These are phyloP conservation scores for Pseudopithomyces maydicus DNA, from an alignment of 2,329 filamentous ascomycete species.

Conservation along the genomic window DNA sequence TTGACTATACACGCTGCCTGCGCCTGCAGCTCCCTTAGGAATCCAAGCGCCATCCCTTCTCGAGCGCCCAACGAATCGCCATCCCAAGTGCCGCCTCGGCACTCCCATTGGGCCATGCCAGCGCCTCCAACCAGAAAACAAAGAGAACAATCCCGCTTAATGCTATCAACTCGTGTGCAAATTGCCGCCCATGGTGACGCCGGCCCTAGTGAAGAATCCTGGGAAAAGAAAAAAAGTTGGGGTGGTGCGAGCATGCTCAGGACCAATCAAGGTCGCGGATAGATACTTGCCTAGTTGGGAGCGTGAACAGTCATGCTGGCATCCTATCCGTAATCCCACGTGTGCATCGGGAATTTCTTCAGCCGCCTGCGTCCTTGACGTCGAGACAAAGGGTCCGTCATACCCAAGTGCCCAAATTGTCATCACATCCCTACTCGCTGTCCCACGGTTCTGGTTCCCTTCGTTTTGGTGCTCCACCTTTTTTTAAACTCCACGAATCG, in stretches of 20 bases:
- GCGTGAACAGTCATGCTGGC: constrained; percentile 13
- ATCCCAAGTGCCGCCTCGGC: constrained; percentile 12
- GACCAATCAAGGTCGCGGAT: constrained; percentile 10
- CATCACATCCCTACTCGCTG: constrained; percentile 15
- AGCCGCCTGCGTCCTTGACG: constrained; percentile 14
- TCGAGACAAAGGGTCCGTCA: constrained; percentile 26
- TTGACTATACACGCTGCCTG: constrained; percentile 13
- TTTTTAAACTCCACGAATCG: constrained; percentile 21
- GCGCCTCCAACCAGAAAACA: constrained; percentile 27
- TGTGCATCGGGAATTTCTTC: constrained; percentile 24
- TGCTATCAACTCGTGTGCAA: constrained; percentile 7
- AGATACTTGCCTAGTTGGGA: constrained; percentile 22
- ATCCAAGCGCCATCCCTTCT: constrained; percentile 16
- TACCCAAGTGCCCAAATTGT: constrained; percentile 19
- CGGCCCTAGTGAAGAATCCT: not conserved
- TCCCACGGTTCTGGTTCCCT: constrained; percentile 14
- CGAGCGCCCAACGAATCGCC: constrained; percentile 10
- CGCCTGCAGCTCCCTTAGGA: constrained; percentile 13
- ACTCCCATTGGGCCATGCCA: constrained; percentile 31
- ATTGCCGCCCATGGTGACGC: constrained; percentile 20
- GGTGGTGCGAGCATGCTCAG: constrained; percentile 6
- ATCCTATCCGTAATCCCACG: constrained; percentile 17
- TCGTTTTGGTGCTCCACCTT: constrained; percentile 15
- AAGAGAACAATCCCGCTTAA: constrained; percentile 22
- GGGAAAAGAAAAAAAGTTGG: not conserved